phyloP scores from a whole-genome alignment of 768 basidiomycete species.

The Trametes coccinea region DNA sequence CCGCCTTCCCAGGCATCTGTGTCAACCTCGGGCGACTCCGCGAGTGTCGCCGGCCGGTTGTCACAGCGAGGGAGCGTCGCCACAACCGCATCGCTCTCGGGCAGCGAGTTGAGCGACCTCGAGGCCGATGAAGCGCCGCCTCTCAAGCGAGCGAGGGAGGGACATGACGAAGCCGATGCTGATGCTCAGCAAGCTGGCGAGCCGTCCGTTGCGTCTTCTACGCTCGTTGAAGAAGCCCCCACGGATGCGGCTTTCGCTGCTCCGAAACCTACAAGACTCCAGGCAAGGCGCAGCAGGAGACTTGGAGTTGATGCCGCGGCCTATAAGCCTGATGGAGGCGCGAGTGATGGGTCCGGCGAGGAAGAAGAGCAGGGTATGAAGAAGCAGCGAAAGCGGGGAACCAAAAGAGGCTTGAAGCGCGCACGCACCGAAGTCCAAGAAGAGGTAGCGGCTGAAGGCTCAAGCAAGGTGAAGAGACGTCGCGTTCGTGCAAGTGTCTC shows the following conservation, averaged over 20 bases:
- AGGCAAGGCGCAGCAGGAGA: conserved; percentile 26
- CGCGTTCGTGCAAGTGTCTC: conserved; percentile 1
- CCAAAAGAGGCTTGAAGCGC: conserved; percentile 15
- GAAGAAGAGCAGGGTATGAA: conserved; percentile 18
- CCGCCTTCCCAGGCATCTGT: conserved; percentile 18
- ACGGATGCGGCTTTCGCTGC: background rate
- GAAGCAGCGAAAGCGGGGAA: conserved; percentile 11
- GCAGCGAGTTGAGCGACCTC: conserved; percentile 22
- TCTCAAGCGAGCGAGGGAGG: conserved; percentile 7
- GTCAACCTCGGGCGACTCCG: conserved; percentile 15
- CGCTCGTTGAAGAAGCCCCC: background rate
- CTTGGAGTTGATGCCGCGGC: conserved; percentile 37
- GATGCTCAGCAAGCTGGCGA: background rate
- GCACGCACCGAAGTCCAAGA: conserved; percentile 10
- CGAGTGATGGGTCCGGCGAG: conserved; percentile 30
- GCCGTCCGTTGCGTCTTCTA: background rate
- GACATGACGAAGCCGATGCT: background rate
- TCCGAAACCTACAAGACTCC: background rate
- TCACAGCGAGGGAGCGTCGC: conserved; percentile 10
- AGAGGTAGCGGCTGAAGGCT: background rate
- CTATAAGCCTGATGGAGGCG: conserved; percentile 39
- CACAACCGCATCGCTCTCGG: conserved; percentile 14
- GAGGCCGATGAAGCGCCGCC: conserved; percentile 15
- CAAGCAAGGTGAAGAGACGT: conserved; percentile 11
- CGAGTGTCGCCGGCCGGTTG: conserved; percentile 5